Base-by-base conservation (phyloP, 495 filamentous ascomycete species). In the Aspergillus cavernicola region DNA sequence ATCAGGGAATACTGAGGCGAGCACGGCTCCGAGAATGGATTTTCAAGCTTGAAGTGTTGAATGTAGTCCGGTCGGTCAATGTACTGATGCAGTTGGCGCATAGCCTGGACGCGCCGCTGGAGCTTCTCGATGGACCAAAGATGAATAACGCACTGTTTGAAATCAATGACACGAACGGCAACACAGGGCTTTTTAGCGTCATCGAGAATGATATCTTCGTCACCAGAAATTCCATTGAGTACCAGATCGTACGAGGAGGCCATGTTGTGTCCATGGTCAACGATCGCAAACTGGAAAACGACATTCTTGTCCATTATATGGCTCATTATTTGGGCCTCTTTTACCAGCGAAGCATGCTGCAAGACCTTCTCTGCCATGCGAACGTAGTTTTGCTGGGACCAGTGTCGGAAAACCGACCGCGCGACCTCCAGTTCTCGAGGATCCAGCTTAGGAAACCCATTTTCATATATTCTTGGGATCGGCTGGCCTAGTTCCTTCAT, bases 241-340 rank as follows among this genome's bases (percentile, higher is more conserved):
- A 97, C 91, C 58, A 97, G 85, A 68, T 98, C 93, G 66, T 98
- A 98, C 4, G 89, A 95, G 6, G 95, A 97, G 52, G 85, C 89
- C 63, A 92, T 81, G 40, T 85, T 82, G 60, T 97, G 92, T 2
- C 93, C 93, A 59, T 87, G 76, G 55, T 95, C 91, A 23, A 97
- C 82, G 50, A 97, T 82, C 15, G 90, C 86, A 65, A 96, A 97
- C 69, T 98, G 93, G 70, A 98, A 98, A 29, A 92, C 88, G 13
- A 96, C 86, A 57, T 84, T 84, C 70, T 96, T 93, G 59, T 93
- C 90, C 80, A 98, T 88, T 56, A 91, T 90, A 53, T 96, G 90
- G 71, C 95, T 97, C 88, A 98, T 92, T 43, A 98, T 84, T 65
- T 98, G 93, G 4, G 92, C 95, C 66, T 98, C 93, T 67, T 98